phyloP scores from a whole-genome alignment of 192 early-diverging fungal genomes.

The Spinellus fusiger region DNA sequence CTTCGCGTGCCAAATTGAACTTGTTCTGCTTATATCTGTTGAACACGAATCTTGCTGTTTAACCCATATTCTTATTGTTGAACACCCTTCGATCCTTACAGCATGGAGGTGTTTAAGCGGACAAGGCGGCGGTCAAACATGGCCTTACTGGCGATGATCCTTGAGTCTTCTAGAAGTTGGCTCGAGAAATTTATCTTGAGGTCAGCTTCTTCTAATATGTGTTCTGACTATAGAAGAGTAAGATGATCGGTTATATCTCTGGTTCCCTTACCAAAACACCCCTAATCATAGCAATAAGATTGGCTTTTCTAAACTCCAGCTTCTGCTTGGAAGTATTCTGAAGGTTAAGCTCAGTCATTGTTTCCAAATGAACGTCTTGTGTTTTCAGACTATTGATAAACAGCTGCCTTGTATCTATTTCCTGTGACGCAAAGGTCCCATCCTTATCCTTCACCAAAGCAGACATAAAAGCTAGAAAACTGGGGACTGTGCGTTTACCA shows the following conservation, averaged over 20 bases:
- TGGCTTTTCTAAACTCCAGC: not conserved
- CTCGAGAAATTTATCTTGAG: slow-evolving; percentile 25
- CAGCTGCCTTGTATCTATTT: slow-evolving; percentile 8
- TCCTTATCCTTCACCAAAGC: slow-evolving; percentile 19
- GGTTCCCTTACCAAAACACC: slow-evolving; percentile 14
- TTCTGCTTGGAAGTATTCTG: not conserved
- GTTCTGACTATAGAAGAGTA: not conserved
- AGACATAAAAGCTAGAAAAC: slow-evolving; percentile 11
- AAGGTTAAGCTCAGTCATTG: slow-evolving; percentile 8
- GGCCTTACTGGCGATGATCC: slow-evolving; percentile 16
- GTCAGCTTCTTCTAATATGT: not conserved
- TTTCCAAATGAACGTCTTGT: slow-evolving; percentile 16
- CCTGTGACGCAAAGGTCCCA: not conserved
- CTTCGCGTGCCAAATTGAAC: slow-evolving; percentile 78
- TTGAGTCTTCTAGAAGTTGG: slow-evolving; percentile 15
- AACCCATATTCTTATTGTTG: not conserved
- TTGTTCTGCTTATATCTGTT: slow-evolving; percentile 73
- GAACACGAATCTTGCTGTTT: not conserved
- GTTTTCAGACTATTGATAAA: slow-evolving; percentile 25
- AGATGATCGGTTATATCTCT: not conserved
- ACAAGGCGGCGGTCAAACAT: slow-evolving; percentile 24
- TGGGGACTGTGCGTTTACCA: slow-evolving; percentile 13
- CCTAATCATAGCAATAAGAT: slow-evolving; percentile 18
- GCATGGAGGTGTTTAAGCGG: slow-evolving; percentile 32
- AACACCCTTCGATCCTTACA: slow-evolving; percentile 17